A percentile compares a stretch with the other conserved stretches of the same genome.
Conservation (phyloP, 352 stramenopile genomes). For the Phytophthora boehmeriae region DNA sequence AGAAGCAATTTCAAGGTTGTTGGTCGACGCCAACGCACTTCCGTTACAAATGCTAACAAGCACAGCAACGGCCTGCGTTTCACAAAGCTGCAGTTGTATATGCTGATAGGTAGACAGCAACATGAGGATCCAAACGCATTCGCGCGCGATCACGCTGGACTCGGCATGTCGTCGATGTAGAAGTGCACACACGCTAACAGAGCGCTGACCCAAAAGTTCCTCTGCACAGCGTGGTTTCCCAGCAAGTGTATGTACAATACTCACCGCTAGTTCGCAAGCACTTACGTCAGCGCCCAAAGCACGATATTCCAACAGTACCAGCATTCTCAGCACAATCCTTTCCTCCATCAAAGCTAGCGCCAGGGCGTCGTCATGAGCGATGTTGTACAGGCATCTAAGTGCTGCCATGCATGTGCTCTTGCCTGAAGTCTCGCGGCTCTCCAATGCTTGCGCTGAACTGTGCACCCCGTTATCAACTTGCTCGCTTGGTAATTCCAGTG, state of each 20-base stretch:
- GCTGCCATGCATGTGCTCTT: constrained; percentile 70
- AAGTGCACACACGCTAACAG: constrained; percentile 62
- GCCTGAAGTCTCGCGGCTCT: constrained; percentile 9
- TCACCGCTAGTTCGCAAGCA: constrained; percentile 49
- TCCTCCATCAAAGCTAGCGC: constrained; percentile 68
- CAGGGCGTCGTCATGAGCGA: constrained; percentile 63
- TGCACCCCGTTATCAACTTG: not conserved
- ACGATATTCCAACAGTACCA: constrained; percentile 53
- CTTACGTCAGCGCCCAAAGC: constrained; percentile 41
- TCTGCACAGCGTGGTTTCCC: constrained; percentile 56
- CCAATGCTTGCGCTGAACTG: not conserved
- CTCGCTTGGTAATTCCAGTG: constrained; percentile 15
- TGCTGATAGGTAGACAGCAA: constrained; percentile 73
- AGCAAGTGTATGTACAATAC: constrained; percentile 52
- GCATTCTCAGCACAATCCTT: constrained; percentile 42
- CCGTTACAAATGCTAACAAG: constrained; percentile 56
- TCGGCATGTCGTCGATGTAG: constrained; percentile 48
- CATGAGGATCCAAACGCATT: constrained; percentile 57
- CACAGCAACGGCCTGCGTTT: constrained; percentile 71
- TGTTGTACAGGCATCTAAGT: constrained; percentile 72
- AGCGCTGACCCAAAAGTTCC: constrained; percentile 47
- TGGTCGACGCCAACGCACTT: not conserved
- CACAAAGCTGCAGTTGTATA: constrained; percentile 54
- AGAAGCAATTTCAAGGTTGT: constrained; percentile 4
- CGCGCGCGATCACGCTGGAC: constrained; percentile 42